Evolutionary conservation across 208 protist genomes (phyloP), one percentile per base, ranked within the genome.

Genomic region (Trypanosoma boissoni): DNA sequence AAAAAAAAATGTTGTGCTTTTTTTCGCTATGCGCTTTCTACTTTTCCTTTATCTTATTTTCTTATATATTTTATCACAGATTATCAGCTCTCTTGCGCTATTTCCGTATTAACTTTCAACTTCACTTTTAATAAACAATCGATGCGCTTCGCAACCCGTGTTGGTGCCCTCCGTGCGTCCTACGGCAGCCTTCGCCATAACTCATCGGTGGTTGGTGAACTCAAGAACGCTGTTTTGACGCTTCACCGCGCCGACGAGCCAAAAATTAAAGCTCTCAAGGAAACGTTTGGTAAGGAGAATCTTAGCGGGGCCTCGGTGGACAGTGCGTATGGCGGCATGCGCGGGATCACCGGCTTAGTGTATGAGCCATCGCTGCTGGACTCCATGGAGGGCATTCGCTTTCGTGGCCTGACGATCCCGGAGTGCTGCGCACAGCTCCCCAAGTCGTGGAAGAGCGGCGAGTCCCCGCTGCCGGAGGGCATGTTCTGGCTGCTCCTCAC

Each of bases 401-500:
- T 98, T 83, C 91, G 97, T 60, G 96, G 96, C 53, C 80, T 83
- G 32, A 92, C 94, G 32, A 98, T 99, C 60, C 86, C 96, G 18
- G 91, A 99, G 79, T 95, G 91, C 70, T 82, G 81, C 56, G 94
- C 96, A 80, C 49, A 83, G 58, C 64, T 91, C 56, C 93, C 98
- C 14, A 96, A 96, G 64, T 95, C 88, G 10, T 57, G 44, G 43
- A 31, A 58, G 50, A 83, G 78, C 31, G 89, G 89, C 43, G 44
- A 60, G 27, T 89, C 98, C 78, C 95, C 96, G 55, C 72, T 98
- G 18, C 95, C 97, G 29, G 97, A 99, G 86, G 94, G 74, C 53
- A 83, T 98, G 61, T 76, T 98, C 14, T 99, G 97, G 97, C 88
- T 99, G 20, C 86, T 99, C 31, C 56, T 99, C 29, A 99, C 97